Percentiles rank a stretch among this genome's conserved stretches.
Conservation (phyloP, 768 basidiomycete genomes). For the Pleurotus citrinopileatus region DNA sequence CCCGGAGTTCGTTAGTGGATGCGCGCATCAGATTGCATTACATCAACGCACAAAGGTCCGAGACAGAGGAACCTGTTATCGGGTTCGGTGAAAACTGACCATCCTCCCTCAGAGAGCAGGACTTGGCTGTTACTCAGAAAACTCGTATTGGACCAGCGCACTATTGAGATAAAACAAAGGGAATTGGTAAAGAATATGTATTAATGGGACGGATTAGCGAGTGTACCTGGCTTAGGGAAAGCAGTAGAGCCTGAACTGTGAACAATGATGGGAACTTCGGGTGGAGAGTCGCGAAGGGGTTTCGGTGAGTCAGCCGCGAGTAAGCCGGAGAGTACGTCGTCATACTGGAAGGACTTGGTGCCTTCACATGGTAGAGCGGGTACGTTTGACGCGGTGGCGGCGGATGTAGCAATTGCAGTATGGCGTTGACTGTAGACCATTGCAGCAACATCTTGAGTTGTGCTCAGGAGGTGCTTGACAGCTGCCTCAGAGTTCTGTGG, state of each 20-base stretch:
- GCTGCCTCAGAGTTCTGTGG: constrained; percentile 14
- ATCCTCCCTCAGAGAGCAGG: constrained; percentile 11
- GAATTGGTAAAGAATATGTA: background rate
- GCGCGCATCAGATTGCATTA: background rate
- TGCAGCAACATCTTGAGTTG: constrained; percentile 10
- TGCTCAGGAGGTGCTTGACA: constrained; percentile 10
- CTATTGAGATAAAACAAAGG: background rate
- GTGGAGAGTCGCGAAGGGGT: constrained; percentile 6
- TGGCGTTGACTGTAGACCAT: constrained; percentile 5
- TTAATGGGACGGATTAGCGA: background rate
- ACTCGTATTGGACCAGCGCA: constrained; percentile 10
- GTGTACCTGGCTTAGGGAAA: constrained; percentile 15
- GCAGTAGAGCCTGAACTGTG: constrained; percentile 15
- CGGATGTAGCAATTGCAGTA: background rate
- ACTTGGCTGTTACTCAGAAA: constrained; percentile 14
- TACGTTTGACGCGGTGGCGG: background rate
- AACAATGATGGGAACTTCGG: constrained; percentile 11
- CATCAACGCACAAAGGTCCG: constrained; percentile 12
- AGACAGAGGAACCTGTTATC: constrained; percentile 15
- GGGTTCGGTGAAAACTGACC: constrained; percentile 14
- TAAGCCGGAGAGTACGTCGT: background rate
- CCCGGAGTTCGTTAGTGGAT: background rate
- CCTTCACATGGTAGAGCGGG: background rate
- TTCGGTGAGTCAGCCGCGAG: background rate
- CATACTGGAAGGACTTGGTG: background rate